Base-by-base conservation (phyloP, 1,284 basidiomycete genomes). In the Inonotus hispidus region DNA sequence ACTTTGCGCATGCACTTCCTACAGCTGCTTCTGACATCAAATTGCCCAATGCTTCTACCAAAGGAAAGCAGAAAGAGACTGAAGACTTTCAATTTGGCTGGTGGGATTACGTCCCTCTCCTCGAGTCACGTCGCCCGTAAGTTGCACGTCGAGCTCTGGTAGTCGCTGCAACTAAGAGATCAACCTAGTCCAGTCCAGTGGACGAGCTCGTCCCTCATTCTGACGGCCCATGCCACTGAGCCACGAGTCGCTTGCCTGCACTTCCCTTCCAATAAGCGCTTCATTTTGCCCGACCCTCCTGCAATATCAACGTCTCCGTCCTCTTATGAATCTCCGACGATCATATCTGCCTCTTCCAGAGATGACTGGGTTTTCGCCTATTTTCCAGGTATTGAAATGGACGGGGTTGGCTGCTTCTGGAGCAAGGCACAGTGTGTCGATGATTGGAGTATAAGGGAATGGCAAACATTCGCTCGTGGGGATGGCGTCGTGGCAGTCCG, bases 321-420 rank as follows among this genome's bases (percentile, higher is more conserved):
- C 5, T 74, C 77, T 0, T 90, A 84, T 68, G 78, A 79, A 16
- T 82, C 89, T 8, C 85, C 89, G 0, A 80, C 79, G 2, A 70
- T 86, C 16, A 81, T 92, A 56, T 79, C 81, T 7, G 76, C 82
- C 25, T 81, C 83, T 11, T 78, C 85, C 1, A 73, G 75, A 27
- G 83, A 84, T 59, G 75, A 79, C 49, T 85, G 81, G 81, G 68
- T 92, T 2, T 91, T 90, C 68, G 88, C 88, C 1, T 91, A 84
- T 69, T 91, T 88, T 68, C 85, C 88, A 11, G 77, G 83, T 37
- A 73, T 72, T 35, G 77, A 77, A 29, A 67, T 71, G 1, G 81
- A 83, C 54, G 84, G 87, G 6, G 69, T 81, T 32, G 83, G 79
- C 3, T 90, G 88, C 67, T 65, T 90, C 13, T 92, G 89, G 89